phyloP scores from a whole-genome alignment of 345 rosid species.

The Eucalyptus victrix region DNA sequence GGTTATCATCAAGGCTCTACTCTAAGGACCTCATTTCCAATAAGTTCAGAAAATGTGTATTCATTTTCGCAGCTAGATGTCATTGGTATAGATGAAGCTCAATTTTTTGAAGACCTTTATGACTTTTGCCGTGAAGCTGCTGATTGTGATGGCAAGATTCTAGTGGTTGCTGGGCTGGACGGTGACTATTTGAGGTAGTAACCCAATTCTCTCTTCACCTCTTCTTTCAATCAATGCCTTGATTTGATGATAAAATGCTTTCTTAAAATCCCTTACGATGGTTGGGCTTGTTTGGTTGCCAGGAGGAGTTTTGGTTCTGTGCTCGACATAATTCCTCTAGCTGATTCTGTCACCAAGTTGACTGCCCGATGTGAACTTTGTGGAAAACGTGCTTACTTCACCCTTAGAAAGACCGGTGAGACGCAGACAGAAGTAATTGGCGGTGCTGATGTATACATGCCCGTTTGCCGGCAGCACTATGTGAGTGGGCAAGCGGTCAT shows the following conservation, averaged over 20 bases:
- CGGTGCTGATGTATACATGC: constrained; percentile 79
- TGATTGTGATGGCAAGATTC: constrained; percentile 67
- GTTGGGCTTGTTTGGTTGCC: background rate
- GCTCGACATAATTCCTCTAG: constrained; percentile 65
- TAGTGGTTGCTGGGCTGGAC: constrained; percentile 83
- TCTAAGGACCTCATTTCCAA: background rate
- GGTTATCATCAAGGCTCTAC: background rate
- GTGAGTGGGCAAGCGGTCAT: constrained; percentile 57
- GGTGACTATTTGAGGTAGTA: constrained; percentile 80
- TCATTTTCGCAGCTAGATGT: constrained; percentile 52
- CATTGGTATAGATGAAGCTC: constrained; percentile 94
- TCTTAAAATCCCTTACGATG: background rate
- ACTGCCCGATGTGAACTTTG: constrained; percentile 72
- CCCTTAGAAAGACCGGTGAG: constrained; percentile 71
- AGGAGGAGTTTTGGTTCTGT: constrained; percentile 83
- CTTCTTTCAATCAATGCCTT: background rate
- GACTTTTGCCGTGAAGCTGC: constrained; percentile 88
- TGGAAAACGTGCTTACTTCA: constrained; percentile 60
- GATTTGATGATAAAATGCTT: background rate
- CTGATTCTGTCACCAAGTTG: constrained; percentile 77
- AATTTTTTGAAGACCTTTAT: constrained; percentile 72
- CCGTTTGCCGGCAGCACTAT: constrained; percentile 73
- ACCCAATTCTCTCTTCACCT: background rate
- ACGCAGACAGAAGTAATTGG: constrained; percentile 57
- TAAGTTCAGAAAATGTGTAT: background rate